Conservation (phyloP, 306 rosid species). For the Inga oerstediana region DNA sequence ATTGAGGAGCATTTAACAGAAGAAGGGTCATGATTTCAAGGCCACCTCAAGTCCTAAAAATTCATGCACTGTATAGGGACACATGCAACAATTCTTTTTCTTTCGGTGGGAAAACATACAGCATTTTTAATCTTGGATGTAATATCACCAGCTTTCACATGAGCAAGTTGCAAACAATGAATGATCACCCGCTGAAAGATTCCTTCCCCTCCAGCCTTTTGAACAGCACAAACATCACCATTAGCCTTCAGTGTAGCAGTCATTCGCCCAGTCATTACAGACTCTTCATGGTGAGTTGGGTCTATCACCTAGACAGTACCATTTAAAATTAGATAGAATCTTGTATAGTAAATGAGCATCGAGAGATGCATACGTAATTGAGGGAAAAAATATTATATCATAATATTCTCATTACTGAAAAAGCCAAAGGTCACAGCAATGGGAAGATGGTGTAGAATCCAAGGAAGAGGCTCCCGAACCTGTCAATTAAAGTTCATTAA, state of each 20-base stretch:
- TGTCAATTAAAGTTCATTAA: constrained; percentile 37
- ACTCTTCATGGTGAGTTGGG: constrained; percentile 86
- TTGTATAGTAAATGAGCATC: constrained; percentile 10
- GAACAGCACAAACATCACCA: constrained; percentile 90
- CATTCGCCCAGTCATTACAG: constrained; percentile 91
- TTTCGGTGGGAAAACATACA: neutral
- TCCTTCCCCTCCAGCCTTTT: constrained; percentile 90
- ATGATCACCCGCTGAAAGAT: constrained; percentile 61
- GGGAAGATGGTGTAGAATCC: constrained; percentile 89
- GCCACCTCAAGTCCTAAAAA: neutral
- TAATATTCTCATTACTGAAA: constrained; percentile 61
- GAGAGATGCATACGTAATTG: constrained; percentile 8
- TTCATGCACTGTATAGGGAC: constrained; percentile 26
- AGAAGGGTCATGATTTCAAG: constrained; percentile 12
- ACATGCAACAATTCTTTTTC: constrained; percentile 50
- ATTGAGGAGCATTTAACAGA: constrained; percentile 16
- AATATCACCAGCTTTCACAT: constrained; percentile 25
- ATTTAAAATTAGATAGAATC: constrained; percentile 24
- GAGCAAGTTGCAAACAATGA: constrained; percentile 86
- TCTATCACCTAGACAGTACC: constrained; percentile 65
- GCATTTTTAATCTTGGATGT: constrained; percentile 44
- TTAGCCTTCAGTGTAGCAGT: constrained; percentile 79
- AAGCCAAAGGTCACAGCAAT: constrained; percentile 91
- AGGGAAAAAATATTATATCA: constrained; percentile 47
- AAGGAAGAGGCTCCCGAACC: constrained; percentile 84